These are phyloP conservation scores for Erodium moschatum DNA, from an alignment of 441 rosid genomes.

Conservation along the genomic window DNA sequence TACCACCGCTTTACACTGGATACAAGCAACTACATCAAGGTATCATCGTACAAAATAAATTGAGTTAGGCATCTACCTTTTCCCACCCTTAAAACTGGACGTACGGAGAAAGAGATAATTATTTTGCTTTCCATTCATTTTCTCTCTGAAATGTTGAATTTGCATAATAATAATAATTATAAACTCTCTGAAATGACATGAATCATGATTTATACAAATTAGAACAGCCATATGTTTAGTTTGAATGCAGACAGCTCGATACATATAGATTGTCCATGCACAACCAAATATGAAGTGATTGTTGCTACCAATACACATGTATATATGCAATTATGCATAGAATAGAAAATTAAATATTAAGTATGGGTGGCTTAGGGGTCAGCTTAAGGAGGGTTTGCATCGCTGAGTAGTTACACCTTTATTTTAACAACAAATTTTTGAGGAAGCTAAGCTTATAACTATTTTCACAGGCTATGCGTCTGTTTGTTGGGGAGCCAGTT, in stretches of 20 bases:
- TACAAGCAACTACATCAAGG: slow-evolving; percentile 76
- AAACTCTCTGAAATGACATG: background rate
- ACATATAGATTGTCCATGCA: background rate
- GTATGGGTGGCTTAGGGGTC: background rate
- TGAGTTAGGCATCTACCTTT: background rate
- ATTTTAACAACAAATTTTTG: background rate
- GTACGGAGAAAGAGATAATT: background rate
- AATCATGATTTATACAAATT: background rate
- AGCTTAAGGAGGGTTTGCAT: background rate
- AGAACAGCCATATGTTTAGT: background rate
- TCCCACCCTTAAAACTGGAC: background rate
- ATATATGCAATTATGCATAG: background rate
- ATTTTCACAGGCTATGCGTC: slow-evolving; percentile 66
- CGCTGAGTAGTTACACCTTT: background rate
- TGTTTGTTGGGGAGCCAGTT: slow-evolving; percentile 77
- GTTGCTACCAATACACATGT: background rate
- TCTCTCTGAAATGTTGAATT: background rate
- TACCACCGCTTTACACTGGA: slow-evolving; percentile 90
- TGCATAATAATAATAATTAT: background rate
- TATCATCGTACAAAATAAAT: slow-evolving; percentile 15
- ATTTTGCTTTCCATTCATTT: background rate
- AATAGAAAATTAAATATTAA: background rate
- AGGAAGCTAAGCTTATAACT: background rate
- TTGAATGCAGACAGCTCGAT: background rate
- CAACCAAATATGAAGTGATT: background rate